phyloP scores from a whole-genome alignment of 257 asterid species.

The Scutellaria galericulata region DNA sequence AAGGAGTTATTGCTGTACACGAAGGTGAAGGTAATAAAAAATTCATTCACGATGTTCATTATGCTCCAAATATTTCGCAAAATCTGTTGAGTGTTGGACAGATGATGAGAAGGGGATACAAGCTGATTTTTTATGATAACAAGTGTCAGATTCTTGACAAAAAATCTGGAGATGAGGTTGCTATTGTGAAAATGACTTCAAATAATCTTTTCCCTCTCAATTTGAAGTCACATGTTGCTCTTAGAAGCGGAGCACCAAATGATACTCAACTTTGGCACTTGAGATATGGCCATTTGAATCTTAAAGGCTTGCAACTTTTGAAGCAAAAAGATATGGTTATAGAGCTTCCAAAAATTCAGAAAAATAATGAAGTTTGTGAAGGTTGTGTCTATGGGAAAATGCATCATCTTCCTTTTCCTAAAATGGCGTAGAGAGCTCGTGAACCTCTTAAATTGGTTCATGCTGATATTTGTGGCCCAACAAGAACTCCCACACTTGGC shows the following conservation, averaged over 20 bases:
- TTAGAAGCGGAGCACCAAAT: background rate
- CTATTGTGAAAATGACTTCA: background rate
- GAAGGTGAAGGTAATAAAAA: background rate
- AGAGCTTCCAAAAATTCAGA: background rate
- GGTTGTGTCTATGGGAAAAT: conserved; percentile 29
- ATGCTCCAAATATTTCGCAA: background rate
- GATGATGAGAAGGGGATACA: conserved; percentile 22
- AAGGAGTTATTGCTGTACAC: background rate
- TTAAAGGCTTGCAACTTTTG: background rate
- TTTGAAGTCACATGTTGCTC: background rate
- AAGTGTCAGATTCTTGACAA: background rate
- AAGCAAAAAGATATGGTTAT: conserved; percentile 26
- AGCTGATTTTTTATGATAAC: background rate
- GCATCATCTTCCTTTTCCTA: conserved; percentile 27
- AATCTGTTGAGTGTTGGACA: conserved; percentile 23
- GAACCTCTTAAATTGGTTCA: conserved; percentile 27
- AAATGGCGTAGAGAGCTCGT: conserved; percentile 9
- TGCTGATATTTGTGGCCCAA: conserved; percentile 31
- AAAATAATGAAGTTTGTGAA: conserved; percentile 5
- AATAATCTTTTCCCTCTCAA: background rate
- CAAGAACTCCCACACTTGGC: background rate
- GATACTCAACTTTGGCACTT: background rate
- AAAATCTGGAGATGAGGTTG: background rate
- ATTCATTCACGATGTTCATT: background rate
- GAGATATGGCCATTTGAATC: background rate